Conservation (phyloP, 1,139 yeast genomes). For the Nakaseomyces uthaithaninus region DNA sequence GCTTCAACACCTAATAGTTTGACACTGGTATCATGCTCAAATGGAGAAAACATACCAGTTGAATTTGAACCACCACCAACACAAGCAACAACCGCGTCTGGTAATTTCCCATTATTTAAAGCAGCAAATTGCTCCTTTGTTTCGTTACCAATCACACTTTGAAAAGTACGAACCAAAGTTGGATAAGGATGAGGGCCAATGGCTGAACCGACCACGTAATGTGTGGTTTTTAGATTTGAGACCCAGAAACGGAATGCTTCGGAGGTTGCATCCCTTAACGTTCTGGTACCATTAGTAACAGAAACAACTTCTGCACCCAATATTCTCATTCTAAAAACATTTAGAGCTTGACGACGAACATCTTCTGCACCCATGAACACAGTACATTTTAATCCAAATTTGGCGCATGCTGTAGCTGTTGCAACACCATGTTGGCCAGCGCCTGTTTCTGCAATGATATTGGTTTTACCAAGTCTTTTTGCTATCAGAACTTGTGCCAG, state of each 20-base stretch:
- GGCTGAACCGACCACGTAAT: slow-evolving; percentile 94
- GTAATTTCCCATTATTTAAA: slow-evolving; percentile 71
- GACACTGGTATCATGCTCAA: slow-evolving; percentile 71
- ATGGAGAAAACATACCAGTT: slow-evolving; percentile 91
- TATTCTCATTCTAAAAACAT: slow-evolving; percentile 94
- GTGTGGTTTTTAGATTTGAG: slow-evolving; percentile 73
- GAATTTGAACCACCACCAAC: slow-evolving; percentile 99
- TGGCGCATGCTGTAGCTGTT: slow-evolving; percentile 98
- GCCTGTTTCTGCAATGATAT: slow-evolving; percentile 96
- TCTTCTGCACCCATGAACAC: slow-evolving; percentile 99
- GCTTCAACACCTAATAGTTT: slow-evolving; percentile 93
- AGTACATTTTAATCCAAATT: slow-evolving; percentile 91
- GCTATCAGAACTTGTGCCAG: slow-evolving; percentile 91
- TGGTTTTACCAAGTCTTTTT: slow-evolving; percentile 79
- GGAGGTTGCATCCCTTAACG: slow-evolving; percentile 94
- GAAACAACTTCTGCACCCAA: slow-evolving; percentile 93
- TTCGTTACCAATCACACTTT: slow-evolving; percentile 91
- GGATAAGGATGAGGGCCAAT: slow-evolving; percentile 99
- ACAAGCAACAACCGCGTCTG: slow-evolving; percentile 93
- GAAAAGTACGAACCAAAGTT: slow-evolving; percentile 95
- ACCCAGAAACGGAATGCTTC: slow-evolving; percentile 98
- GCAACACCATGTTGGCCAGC: slow-evolving; percentile 99
- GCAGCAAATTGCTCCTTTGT: slow-evolving; percentile 82
- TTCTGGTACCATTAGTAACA: slow-evolving; percentile 89
- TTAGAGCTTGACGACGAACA: slow-evolving; percentile 94